Evolutionary conservation across 2,329 filamentous ascomycete genomes (phyloP), one percentile per base, ranked within the genome.

Genomic region (Penicillium sp.): DNA sequence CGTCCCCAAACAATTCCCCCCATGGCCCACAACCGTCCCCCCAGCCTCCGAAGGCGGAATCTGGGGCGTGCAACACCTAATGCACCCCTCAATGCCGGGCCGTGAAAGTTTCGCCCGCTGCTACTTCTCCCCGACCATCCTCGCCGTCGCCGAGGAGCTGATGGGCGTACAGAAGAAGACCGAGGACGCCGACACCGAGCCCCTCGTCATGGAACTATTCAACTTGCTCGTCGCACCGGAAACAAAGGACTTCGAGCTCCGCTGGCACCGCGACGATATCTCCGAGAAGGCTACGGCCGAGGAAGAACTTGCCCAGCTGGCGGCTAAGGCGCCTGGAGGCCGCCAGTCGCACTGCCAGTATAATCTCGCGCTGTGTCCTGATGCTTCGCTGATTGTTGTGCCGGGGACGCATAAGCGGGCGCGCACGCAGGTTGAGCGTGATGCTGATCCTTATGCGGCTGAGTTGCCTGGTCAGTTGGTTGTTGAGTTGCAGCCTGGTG

Each of bases 211-310:
- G 83, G 90, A 95, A 71, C 74, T 95, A 14, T 90, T 89, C 72
- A 95, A 95, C 66, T 78, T 95, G 70, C 82, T 95, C 7, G 83
- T 95, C 12, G 76, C 86, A 4, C 89, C 89, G 0, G 70, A 70
- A 28, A 82, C 83, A 33, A 59, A 64, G 2, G 81, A 86, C 57
- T 95, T 92, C 62, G 82, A 81, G 61, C 77, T 95, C 41, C 75
- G 85, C 41, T 95, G 90, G 90, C 90, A 95, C 66, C 77, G 90
- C 28, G 90, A 95, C 64, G 89, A 95, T 64, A 84, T 95, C 39
- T 76, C 83, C 2, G 77, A 83, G n/a, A 75, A 77, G 0, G 87
- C 84, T 0, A 77, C 75, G 0, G 64, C 81, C 0, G 83, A 84
- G 16, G 83, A 91, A 62, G 90, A 95, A 68, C 63, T 81, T 35